Evolutionary conservation across 1,284 basidiomycete species (phyloP).

Genomic region (Ceratobasidium sp.): DNA sequence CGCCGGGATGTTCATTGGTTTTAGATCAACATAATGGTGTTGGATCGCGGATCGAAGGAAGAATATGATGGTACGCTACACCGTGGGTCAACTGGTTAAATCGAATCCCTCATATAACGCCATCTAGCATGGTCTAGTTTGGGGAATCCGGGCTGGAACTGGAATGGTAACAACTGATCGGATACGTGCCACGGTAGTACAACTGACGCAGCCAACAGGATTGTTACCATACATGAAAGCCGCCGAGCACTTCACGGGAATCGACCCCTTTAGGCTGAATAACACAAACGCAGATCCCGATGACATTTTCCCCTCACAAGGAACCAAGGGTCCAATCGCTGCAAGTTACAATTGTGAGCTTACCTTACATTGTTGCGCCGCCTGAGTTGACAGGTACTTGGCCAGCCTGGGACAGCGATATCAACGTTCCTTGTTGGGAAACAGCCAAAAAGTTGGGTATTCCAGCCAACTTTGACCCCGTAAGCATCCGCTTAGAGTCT

Average conservation of each 20-base stretch:
- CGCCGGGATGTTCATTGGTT: background rate
- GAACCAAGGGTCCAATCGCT: slow-evolving; percentile 46
- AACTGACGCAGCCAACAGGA: background rate
- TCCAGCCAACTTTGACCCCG: slow-evolving; percentile 33
- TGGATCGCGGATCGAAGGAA: slow-evolving; percentile 7
- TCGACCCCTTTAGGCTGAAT: slow-evolving; percentile 41
- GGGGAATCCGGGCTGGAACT: slow-evolving; percentile 46
- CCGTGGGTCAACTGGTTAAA: slow-evolving; percentile 41
- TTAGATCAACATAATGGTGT: slow-evolving; percentile 21
- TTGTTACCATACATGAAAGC: slow-evolving; percentile 52
- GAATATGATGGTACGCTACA: slow-evolving; percentile 26
- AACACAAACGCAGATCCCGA: slow-evolving; percentile 43
- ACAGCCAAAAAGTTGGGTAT: slow-evolving; percentile 31
- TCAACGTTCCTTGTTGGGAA: slow-evolving; percentile 36
- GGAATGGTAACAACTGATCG: slow-evolving; percentile 42
- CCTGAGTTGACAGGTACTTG: slow-evolving; percentile 31
- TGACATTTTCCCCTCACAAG: slow-evolving; percentile 45
- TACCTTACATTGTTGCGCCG: slow-evolving; percentile 41
- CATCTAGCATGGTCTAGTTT: slow-evolving; percentile 34
- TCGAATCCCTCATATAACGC: slow-evolving; percentile 41
- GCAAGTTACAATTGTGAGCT: slow-evolving; percentile 46
- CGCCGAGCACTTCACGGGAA: slow-evolving; percentile 46
- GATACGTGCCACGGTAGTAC: no score
- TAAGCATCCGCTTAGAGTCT: background rate
- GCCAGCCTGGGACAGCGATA: slow-evolving; percentile 38